Percentiles rank a stretch among this genome's conserved stretches.
Conservation (phyloP, 495 filamentous ascomycete species). For the Collariella sp. region DNA sequence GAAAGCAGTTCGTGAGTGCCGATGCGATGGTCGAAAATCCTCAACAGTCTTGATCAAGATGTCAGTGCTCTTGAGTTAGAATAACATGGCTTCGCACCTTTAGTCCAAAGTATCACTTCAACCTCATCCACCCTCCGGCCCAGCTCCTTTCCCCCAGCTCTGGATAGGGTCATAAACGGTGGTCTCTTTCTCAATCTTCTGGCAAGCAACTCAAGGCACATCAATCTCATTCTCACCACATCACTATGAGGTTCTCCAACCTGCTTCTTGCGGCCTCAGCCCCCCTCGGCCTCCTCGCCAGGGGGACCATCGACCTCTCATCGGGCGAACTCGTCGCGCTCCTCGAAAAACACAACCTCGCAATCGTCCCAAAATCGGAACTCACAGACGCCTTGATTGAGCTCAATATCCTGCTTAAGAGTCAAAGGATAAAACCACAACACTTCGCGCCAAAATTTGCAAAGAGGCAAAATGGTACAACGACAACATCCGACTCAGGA, state of each 20-base stretch:
- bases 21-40: neutral
- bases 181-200: neutral
- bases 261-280: conserved; percentile 4
- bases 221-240: neutral
- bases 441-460: conserved; percentile 19
- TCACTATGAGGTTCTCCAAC: conserved; percentile 8
- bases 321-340: conserved; percentile 6
- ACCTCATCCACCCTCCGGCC: neutral
- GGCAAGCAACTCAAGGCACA: too few species aligned
- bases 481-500: conserved; percentile 12
- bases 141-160: neutral
- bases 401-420: conserved; percentile 27
- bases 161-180: neutral
- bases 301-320: neutral
- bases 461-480: conserved; percentile 13
- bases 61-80: neutral
- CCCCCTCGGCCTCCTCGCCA: neutral
- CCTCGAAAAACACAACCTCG: conserved; percentile 29
- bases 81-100: neutral
- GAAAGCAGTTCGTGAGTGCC: neutral
- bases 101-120: neutral
- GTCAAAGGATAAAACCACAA: conserved; percentile 16
- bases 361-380: conserved; percentile 30
- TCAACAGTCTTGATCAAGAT: neutral
- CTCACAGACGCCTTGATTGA: conserved; percentile 32